Conservation (phyloP, 306 rosid genomes). For the Vigna radiata region DNA sequence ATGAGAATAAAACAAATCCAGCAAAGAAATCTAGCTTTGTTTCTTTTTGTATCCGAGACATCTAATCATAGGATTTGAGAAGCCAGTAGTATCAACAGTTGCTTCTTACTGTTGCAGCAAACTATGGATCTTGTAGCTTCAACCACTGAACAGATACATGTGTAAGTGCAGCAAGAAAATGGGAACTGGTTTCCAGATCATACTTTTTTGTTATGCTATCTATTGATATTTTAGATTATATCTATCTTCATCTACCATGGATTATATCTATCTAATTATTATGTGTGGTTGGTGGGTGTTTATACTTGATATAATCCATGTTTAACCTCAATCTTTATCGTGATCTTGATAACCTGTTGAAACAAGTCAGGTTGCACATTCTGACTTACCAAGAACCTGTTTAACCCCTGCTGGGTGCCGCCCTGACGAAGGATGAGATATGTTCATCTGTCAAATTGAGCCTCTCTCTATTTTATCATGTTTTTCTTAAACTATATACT, state of each 20-base stretch:
- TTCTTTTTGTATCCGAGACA: conserved; percentile 45
- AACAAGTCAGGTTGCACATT: no score
- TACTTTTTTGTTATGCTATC: conserved; percentile 58
- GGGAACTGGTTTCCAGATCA: conserved; percentile 58
- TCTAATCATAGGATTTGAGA: conserved; percentile 58
- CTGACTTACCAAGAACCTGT: no score
- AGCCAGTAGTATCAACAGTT: conserved; percentile 54
- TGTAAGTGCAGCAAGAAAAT: conserved; percentile 48
- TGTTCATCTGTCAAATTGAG: no score
- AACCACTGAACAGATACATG: conserved; percentile 53
- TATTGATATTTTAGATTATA: conserved; percentile 51
- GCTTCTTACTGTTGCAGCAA: conserved; percentile 57
- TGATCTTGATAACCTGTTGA: no score
- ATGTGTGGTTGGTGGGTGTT: conserved; percentile 42
- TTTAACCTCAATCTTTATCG: conserved; percentile 3
- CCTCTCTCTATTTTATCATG: no score
- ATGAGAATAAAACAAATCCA: conserved; percentile 63
- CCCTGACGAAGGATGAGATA: no score
- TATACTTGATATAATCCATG: conserved; percentile 36
- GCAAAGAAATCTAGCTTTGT: conserved; percentile 50
- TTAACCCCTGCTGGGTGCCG: no score
- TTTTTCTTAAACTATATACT: no score
- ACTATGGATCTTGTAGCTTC: conserved; percentile 52
- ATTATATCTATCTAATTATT: conserved; percentile 45
- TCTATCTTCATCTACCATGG: conserved; percentile 43